Percentiles rank a stretch among this genome's conserved stretches.
phyloP scores from a whole-genome alignment of 139 green algal genomes.

The Tetraselmis chui region DNA sequence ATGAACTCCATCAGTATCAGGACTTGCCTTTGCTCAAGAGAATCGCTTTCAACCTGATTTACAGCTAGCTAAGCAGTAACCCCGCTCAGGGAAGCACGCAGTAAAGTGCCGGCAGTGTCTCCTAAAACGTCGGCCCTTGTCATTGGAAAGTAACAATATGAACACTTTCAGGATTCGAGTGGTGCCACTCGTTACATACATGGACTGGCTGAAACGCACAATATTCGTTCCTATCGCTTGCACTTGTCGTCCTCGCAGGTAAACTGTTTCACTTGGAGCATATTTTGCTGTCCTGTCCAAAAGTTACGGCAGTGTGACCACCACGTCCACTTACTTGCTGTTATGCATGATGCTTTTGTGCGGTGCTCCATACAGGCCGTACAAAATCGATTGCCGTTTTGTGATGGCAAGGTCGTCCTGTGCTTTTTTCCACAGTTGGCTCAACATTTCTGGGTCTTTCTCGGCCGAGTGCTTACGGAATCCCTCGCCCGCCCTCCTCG shows the following conservation, averaged over 20 bases:
- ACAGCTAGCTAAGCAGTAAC: too few species aligned
- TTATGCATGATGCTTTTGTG: background rate
- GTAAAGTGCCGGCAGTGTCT: too few species aligned
- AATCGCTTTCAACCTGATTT: background rate
- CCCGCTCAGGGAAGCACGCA: too few species aligned
- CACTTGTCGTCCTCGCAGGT: background rate
- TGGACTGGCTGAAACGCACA: too few species aligned
- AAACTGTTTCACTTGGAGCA: background rate
- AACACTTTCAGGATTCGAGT: too few species aligned
- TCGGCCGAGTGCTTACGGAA: background rate
- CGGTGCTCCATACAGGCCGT: background rate
- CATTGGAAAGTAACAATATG: too few species aligned
- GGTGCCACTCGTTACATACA: too few species aligned
- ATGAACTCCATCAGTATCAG: background rate
- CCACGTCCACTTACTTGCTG: background rate
- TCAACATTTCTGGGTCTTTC: background rate
- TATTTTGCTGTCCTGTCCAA: background rate
- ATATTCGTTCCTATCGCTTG: too few species aligned
- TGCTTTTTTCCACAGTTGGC: background rate
- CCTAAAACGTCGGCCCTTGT: too few species aligned
- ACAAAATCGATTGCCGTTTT: background rate
- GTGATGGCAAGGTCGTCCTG: background rate
- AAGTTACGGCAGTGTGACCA: background rate
- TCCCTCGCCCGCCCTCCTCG: background rate
- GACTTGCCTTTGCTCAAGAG: background rate